Conservation (phyloP, 768 basidiomycete genomes). For the Mycena epipterygia region DNA sequence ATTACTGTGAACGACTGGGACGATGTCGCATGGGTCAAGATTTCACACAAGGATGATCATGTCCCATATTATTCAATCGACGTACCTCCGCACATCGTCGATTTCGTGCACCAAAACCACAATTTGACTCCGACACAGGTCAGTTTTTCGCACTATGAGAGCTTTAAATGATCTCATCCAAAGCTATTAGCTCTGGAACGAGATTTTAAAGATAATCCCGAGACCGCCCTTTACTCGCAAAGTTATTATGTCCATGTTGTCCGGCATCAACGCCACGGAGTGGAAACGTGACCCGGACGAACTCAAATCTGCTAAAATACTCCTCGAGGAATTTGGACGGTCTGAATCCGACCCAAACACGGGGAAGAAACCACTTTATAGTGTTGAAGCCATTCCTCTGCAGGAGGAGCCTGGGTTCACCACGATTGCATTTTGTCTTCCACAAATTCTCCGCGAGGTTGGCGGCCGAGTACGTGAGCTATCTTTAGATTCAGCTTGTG, state of each 20-base stretch:
- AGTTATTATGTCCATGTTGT: conserved; percentile 41
- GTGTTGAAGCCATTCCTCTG: conserved; percentile 2
- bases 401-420: conserved; percentile 33
- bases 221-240: conserved; percentile 26
- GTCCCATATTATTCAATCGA: conserved; percentile 2
- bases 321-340: conserved; percentile 35
- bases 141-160: neutral
- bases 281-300: conserved; percentile 44
- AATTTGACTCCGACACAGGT: conserved; percentile 8
- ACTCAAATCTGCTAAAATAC: conserved; percentile 43
- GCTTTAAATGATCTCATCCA: neutral
- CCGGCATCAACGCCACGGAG: conserved; percentile 24
- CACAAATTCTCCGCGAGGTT: conserved; percentile 39
- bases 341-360: neutral
- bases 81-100: neutral
- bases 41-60: neutral
- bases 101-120: conserved; percentile 2
- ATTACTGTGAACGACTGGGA: neutral
- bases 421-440: conserved; percentile 43
- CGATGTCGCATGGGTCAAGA: neutral
- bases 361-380: conserved; percentile 13
- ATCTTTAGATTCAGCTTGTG: conserved; percentile 48
- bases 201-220: neutral
- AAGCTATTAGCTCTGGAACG: neutral
- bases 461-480: conserved; percentile 43